phyloP scores from a whole-genome alignment of 1,284 basidiomycete species.

The Heterobasidion parviporum region DNA sequence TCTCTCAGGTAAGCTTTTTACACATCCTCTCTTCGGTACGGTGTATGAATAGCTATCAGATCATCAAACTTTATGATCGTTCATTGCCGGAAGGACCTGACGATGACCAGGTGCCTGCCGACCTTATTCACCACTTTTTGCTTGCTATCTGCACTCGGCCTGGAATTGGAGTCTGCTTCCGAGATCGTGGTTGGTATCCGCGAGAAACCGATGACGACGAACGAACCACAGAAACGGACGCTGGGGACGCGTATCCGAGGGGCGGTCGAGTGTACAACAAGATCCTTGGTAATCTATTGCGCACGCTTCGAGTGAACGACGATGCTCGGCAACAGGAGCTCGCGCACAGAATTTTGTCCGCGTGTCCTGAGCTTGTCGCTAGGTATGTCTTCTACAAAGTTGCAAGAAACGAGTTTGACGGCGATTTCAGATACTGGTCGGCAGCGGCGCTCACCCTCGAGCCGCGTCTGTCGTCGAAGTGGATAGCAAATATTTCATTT shows the following conservation, averaged over 20 bases:
- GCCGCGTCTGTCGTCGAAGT: constrained; percentile 80
- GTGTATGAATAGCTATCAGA: constrained; percentile 27
- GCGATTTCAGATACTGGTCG: constrained; percentile 60
- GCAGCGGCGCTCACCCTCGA: constrained; percentile 73
- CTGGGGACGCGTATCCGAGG: constrained; percentile 21
- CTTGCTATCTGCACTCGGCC: constrained; percentile 82
- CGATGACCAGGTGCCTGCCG: constrained; percentile 57
- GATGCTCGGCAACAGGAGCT: constrained; percentile 84
- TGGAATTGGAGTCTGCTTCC: constrained; percentile 82
- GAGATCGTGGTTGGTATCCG: constrained; percentile 87
- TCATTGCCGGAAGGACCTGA: constrained; percentile 39
- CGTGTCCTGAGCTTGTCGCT: constrained; percentile 82
- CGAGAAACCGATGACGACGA: constrained; percentile 38
- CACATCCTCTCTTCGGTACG: not conserved
- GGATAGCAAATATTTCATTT: constrained; percentile 84
- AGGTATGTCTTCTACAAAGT: constrained; percentile 37
- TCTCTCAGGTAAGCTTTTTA: constrained; percentile 45
- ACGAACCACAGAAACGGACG: constrained; percentile 16
- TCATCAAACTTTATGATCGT: constrained; percentile 64
- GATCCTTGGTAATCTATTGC: constrained; percentile 71
- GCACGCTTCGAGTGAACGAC: constrained; percentile 72
- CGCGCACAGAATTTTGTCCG: constrained; percentile 66
- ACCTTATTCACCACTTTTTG: constrained; percentile 83
- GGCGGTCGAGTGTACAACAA: constrained; percentile 70
- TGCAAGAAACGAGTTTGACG: constrained; percentile 5